Evolutionary conservation across 202 grass and related monocot species (phyloP).

Genomic region (Saccharum hybrid): DNA sequence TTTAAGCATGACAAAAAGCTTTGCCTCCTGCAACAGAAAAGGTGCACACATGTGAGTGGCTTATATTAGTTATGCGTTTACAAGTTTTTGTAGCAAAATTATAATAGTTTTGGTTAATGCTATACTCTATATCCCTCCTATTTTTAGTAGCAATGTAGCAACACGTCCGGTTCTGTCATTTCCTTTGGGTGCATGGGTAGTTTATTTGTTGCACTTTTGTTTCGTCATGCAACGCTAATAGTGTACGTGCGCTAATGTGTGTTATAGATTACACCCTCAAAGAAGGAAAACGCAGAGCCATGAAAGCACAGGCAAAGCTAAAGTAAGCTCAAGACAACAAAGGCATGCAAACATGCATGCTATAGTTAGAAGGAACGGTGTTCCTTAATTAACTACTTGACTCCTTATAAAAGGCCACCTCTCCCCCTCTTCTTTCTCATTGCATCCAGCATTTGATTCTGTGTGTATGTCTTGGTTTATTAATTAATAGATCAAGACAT

Average conservation of each 20-base stretch:
- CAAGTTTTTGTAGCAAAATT: conserved; percentile 21
- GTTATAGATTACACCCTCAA: background rate
- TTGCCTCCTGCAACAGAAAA: conserved; percentile 34
- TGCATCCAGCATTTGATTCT: background rate
- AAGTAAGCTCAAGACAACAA: background rate
- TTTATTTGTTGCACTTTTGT: background rate
- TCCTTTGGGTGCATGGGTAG: background rate
- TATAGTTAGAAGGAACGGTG: conserved; percentile 3
- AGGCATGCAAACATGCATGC: background rate
- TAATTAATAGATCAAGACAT: conserved; percentile 34
- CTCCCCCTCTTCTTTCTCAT: too few species aligned
- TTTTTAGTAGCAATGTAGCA: background rate
- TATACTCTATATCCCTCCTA: conserved; percentile 6
- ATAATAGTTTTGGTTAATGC: background rate
- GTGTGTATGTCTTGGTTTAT: conserved; percentile 35
- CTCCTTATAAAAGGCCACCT: conserved; percentile 20
- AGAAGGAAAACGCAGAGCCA: background rate
- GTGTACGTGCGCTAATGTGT: background rate
- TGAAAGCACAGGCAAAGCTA: background rate
- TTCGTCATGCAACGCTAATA: background rate
- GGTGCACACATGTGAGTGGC: conserved; percentile 4
- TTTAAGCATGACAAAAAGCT: conserved; percentile 28
- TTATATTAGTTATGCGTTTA: background rate
- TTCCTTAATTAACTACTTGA: background rate
- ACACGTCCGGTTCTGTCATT: background rate